Percentiles rank a stretch among this genome's conserved stretches.
phyloP scores from a whole-genome alignment of 2,329 filamentous ascomycete species.

The Penicillium vulpinum region DNA sequence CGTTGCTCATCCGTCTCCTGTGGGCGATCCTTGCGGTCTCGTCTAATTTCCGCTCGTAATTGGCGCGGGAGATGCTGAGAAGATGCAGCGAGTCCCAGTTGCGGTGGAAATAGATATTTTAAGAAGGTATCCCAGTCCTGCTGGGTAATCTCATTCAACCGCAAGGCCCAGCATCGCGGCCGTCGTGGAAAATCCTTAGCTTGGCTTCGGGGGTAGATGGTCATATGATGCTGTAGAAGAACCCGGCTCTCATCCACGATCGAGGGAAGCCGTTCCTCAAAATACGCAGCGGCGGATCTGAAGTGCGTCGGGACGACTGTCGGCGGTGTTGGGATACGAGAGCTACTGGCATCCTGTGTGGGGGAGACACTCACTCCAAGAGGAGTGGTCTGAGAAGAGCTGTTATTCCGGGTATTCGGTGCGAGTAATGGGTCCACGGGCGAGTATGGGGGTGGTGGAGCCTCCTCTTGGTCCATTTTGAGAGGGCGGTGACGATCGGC shows the following conservation, averaged over 20 bases:
- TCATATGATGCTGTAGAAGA: constrained; percentile 39
- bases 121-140: constrained; percentile 48
- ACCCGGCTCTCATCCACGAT: constrained; percentile 25
- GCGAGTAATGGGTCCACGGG: constrained; percentile 40
- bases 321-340: constrained; percentile 14
- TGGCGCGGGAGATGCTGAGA: constrained; percentile 41
- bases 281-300: constrained; percentile 40
- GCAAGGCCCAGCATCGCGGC: constrained; percentile 42
- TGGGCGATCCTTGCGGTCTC: constrained; percentile 44
- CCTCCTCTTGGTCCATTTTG: constrained; percentile 41
- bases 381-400: constrained; percentile 16
- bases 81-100: constrained; percentile 39
- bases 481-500: constrained; percentile 1
- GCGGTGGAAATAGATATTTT: constrained; percentile 43
- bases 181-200: constrained; percentile 45
- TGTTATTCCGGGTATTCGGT: constrained; percentile 24
- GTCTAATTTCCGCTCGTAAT: constrained; percentile 42
- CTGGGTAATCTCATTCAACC: constrained; percentile 37
- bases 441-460: constrained; percentile 46
- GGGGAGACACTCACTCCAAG: constrained; percentile 18
- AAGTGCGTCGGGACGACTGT: constrained; percentile 33
- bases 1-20: constrained; percentile 46
- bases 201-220: constrained; percentile 44
- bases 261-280: constrained; percentile 37
- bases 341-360: constrained; percentile 18